Conservation (phyloP, 257 asterid genomes). For the Mentha longifolia region DNA sequence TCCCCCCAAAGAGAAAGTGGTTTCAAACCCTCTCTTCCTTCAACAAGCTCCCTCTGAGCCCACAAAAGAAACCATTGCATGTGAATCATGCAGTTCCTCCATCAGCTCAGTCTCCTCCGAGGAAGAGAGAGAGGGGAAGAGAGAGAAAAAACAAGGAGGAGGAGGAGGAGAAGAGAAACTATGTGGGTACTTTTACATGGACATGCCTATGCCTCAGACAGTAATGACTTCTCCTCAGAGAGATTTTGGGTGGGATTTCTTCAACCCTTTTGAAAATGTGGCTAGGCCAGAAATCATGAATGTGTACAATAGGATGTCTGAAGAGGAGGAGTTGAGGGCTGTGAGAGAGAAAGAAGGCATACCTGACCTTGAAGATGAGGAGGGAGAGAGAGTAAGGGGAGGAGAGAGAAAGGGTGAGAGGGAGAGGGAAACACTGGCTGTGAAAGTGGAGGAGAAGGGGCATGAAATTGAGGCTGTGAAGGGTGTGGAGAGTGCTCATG, state of each 20-base stretch:
- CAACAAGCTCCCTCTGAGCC: constrained; percentile 72
- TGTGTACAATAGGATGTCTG: constrained; percentile 68
- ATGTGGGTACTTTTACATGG: constrained; percentile 75
- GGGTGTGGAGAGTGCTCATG: constrained; percentile 40
- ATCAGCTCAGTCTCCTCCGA: constrained; percentile 48
- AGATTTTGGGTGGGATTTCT: constrained; percentile 96
- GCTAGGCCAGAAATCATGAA: constrained; percentile 60
- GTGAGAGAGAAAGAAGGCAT: constrained; percentile 94
- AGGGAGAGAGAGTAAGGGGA: constrained; percentile 43
- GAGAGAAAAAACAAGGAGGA: constrained; percentile 40
- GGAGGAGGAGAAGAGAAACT: constrained; percentile 34
- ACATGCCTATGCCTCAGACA: constrained; percentile 61
- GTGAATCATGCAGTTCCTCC: constrained; percentile 49
- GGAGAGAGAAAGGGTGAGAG: constrained; percentile 41
- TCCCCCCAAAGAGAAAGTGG: constrained; percentile 54
- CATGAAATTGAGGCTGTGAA: constrained; percentile 44
- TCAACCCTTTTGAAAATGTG: constrained; percentile 69
- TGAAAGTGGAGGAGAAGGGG: constrained; percentile 37
- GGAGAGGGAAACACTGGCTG: constrained; percentile 30
- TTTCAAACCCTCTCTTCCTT: constrained; percentile 83
- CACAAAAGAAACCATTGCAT: constrained; percentile 54
- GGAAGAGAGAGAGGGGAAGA: constrained; percentile 46
- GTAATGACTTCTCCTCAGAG: constrained; percentile 62
- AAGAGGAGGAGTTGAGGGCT: constrained; percentile 70
- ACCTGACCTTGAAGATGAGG: constrained; percentile 88